phyloP scores from a whole-genome alignment of 2,329 filamentous ascomycete genomes.

The Colletotrichum sansevieriae region DNA sequence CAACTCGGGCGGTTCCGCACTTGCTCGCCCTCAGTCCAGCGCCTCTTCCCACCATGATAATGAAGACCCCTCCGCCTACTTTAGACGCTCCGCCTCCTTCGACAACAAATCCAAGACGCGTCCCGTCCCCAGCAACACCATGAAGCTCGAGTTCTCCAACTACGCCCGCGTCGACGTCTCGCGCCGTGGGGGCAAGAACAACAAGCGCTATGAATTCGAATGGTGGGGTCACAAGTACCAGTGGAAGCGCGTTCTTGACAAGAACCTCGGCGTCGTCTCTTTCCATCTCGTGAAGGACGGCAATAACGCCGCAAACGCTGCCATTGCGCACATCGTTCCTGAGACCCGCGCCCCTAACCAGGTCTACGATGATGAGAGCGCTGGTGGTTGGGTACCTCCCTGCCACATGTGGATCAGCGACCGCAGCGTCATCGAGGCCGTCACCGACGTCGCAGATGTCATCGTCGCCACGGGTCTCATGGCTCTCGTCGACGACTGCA shows the following conservation, averaged over 20 bases:
- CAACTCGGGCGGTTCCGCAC: slow-evolving; percentile 49
- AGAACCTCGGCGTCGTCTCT: slow-evolving; percentile 76
- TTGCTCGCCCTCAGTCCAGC: slow-evolving; percentile 54
- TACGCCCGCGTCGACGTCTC: slow-evolving; percentile 92
- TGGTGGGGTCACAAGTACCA: slow-evolving; percentile 91
- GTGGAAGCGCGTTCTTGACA: slow-evolving; percentile 82
- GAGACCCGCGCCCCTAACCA: slow-evolving; percentile 80
- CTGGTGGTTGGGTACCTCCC: slow-evolving; percentile 91
- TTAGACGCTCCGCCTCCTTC: slow-evolving; percentile 48
- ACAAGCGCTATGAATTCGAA: slow-evolving; percentile 89
- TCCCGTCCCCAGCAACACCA: slow-evolving; percentile 76
- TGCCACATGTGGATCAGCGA: slow-evolving; percentile 94
- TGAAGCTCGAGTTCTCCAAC: slow-evolving; percentile 96
- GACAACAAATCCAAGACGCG: slow-evolving; percentile 53
- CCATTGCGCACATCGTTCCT: slow-evolving; percentile 88
- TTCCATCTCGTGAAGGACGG: slow-evolving; percentile 84
- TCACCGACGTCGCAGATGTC: slow-evolving; percentile 88
- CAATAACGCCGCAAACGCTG: slow-evolving; percentile 57
- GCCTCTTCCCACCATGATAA: slow-evolving; percentile 51
- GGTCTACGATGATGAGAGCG: slow-evolving; percentile 76
- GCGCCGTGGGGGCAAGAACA: slow-evolving; percentile 73
- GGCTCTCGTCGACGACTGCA: slow-evolving; percentile 90
- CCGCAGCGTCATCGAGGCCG: slow-evolving; percentile 73
- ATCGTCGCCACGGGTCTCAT: slow-evolving; percentile 92
- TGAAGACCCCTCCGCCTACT: slow-evolving; percentile 48